Base-by-base conservation (phyloP, 1,284 basidiomycete species). In the Austroboletus niveus region DNA sequence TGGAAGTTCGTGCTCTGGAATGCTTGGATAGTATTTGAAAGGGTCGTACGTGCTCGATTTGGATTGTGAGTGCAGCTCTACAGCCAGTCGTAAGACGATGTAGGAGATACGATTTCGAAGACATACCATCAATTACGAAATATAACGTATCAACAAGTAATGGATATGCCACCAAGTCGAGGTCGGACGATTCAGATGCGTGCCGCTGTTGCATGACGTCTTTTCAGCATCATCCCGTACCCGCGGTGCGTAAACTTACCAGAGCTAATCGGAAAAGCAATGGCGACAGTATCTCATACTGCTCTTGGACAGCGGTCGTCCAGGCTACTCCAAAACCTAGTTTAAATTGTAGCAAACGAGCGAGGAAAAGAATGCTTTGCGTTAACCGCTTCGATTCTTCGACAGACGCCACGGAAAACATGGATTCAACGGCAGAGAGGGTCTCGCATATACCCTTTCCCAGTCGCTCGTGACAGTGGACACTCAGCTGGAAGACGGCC, bases 81-180 rank as follows among this genome's bases (percentile, higher is more conserved):
- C 15, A 44, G 9, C 29, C 30, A 36, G 29, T 17, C 36, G 27
- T 57, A 31, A 53, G 36, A 38, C 46, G 8, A 30, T 20, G 29
- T 22, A 2, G 34, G 46, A 17, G 31, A 30, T 3, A 9, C 27
- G 17, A 7, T 8, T 8, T n/a, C 0, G 1, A 47, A 14, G 60
- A 10, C 77, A 57, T 60, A 88, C 89, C 89, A 60, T 91, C 88
- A 38, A 87, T 73, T 8, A 88, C 68, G 62, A 84, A 87, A 60
- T 81, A 82, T 1, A 87, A 70, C 3, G 88, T 91, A 69, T 92
- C 89, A 12, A 89, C 69, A 27, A 90, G 69, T 29, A 90, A 65
- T 0, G 83, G 77, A 65, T 84, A 89, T 42, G 79, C 72, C 42
- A 82, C 73, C 0, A 78, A 68, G 59, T 85, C 79, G 4, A 80